phyloP scores from a whole-genome alignment of 2,329 filamentous ascomycete genomes.

The Gyromitra esculenta region DNA sequence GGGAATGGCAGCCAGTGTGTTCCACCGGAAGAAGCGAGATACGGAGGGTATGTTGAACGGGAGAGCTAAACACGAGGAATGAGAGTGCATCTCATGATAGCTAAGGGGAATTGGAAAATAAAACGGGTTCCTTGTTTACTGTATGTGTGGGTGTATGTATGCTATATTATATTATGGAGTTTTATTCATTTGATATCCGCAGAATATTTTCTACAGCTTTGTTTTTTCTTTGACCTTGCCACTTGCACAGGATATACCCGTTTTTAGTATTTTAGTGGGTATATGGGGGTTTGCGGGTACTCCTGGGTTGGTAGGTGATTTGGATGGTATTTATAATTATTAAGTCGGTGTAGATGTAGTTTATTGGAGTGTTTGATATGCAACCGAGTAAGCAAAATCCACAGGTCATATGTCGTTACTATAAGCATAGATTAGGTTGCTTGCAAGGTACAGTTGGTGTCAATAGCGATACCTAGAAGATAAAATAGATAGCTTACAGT shows the following conservation, averaged over 20 bases:
- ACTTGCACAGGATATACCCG: background rate
- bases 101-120: conserved; percentile 3
- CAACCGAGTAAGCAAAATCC: background rate
- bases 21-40: conserved; percentile 57
- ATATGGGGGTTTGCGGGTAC: no score
- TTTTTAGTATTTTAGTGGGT: background rate
- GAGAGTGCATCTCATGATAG: conserved; percentile 7
- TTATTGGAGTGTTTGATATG: background rate
- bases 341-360: background rate
- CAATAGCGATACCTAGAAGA: no score
- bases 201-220: background rate
- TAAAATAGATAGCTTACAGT: no score
- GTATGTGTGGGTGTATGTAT: background rate
- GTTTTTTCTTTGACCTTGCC: background rate
- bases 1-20: conserved; percentile 71
- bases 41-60: conserved; percentile 60
- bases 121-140: background rate
- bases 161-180: conserved; percentile 38
- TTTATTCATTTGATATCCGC: conserved; percentile 41
- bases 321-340: no score
- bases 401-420: background rate
- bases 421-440: background rate
- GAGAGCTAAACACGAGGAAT: conserved; percentile 50
- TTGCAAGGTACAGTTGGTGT: background rate
- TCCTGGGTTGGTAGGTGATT: no score